Percentiles rank a stretch among this genome's conserved stretches.
Evolutionary conservation across 306 rosid genomes (phyloP).

Genomic region (Delonix regia): DNA sequence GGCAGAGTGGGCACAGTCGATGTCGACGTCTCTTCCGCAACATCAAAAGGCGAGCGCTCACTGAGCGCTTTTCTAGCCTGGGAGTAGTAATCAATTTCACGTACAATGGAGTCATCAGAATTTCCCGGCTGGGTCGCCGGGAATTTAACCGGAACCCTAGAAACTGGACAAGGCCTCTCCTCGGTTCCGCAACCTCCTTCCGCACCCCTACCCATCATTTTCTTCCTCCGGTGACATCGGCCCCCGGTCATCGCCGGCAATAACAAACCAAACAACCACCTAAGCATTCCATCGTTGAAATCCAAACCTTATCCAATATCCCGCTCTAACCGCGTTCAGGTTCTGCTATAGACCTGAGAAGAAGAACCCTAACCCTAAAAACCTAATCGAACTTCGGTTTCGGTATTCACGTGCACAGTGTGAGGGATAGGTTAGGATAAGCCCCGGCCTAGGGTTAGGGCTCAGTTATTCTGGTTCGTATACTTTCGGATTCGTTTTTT

Average conservation of each 20-base stretch:
- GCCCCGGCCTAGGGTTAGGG: slow-evolving; percentile 73
- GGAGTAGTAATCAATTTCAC: slow-evolving; percentile 57
- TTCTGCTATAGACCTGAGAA: background rate
- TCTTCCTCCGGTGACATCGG: slow-evolving; percentile 71
- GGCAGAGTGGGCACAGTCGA: slow-evolving; percentile 70
- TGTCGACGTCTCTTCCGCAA: slow-evolving; percentile 61
- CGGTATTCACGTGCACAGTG: slow-evolving; percentile 24
- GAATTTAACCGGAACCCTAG: slow-evolving; percentile 49
- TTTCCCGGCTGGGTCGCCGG: slow-evolving; percentile 51
- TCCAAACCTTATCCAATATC: slow-evolving; percentile 47
- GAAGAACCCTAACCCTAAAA: slow-evolving; percentile 43
- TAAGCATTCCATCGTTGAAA: slow-evolving; percentile 69
- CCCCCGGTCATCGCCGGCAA: slow-evolving; percentile 82
- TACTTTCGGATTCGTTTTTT: slow-evolving; percentile 69
- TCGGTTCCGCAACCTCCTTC: slow-evolving; percentile 53
- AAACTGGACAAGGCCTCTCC: slow-evolving; percentile 51
- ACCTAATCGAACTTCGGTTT: slow-evolving; percentile 42
- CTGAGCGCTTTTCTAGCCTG: slow-evolving; percentile 82
- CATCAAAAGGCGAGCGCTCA: slow-evolving; percentile 81
- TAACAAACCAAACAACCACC: slow-evolving; percentile 40
- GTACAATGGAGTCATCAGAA: slow-evolving; percentile 20
- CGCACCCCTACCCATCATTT: slow-evolving; percentile 64
- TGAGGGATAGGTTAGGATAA: slow-evolving; percentile 48
- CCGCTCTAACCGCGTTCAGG: slow-evolving; percentile 13
- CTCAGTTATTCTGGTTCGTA: slow-evolving; percentile 70